Evolutionary conservation across 2,329 filamentous ascomycete species (phyloP).

Genomic region (Chaetomiaceae sp.): DNA sequence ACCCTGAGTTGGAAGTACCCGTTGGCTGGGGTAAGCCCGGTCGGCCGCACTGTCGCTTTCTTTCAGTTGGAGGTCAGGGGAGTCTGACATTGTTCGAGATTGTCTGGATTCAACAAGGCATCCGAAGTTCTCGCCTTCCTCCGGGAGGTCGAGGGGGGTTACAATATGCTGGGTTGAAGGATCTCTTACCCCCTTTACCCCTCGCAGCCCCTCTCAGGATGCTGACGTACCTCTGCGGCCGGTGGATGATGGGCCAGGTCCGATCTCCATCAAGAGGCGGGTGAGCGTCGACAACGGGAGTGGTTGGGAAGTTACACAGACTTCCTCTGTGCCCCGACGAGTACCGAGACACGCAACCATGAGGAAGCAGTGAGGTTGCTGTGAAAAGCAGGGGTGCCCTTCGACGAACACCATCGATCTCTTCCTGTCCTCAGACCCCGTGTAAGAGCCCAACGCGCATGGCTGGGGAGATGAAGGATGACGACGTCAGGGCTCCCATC

Average conservation of each 20-base stretch:
- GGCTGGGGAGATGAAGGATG: constrained; percentile 1
- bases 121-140: too few species aligned
- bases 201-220: not conserved
- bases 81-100: not conserved
- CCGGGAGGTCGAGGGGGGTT: not conserved
- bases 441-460: not conserved
- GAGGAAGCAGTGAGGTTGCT: too few species aligned
- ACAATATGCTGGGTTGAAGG: not conserved
- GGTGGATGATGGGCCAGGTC: not conserved
- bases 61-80: not conserved
- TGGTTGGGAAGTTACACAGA: not conserved
- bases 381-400: not conserved
- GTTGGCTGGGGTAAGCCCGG: not conserved
- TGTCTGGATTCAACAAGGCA: too few species aligned
- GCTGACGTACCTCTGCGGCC: not conserved
- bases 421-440: too few species aligned
- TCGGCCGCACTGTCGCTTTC: not conserved
- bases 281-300: not conserved
- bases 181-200: not conserved
- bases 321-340: too few species aligned
- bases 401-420: not conserved
- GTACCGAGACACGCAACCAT: too few species aligned
- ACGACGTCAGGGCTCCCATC: not conserved
- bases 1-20: not conserved
- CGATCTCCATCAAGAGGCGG: not conserved